These are phyloP conservation scores for Termitomyces heimii DNA, from an alignment of 768 basidiomycete genomes.

Conservation along the genomic window DNA sequence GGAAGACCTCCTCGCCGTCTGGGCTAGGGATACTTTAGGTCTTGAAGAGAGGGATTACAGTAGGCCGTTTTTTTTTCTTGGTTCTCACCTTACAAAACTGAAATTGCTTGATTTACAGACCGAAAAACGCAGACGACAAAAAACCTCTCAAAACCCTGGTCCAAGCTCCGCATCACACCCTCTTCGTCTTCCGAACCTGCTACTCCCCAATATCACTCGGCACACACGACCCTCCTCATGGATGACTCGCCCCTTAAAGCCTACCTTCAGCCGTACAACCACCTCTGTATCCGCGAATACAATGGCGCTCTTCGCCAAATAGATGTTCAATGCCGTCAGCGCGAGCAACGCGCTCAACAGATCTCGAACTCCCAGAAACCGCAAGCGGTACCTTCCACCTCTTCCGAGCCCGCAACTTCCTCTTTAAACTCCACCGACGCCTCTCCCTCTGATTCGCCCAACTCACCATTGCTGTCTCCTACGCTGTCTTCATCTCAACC, in stretches of 20 bases:
- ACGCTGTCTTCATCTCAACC: neutral
- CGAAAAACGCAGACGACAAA: constrained; percentile 60
- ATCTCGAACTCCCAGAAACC: neutral
- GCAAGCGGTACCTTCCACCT: no score
- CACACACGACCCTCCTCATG: constrained; percentile 39
- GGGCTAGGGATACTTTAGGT: constrained; percentile 78
- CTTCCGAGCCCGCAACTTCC: neutral
- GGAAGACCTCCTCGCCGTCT: constrained; percentile 50
- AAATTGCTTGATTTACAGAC: constrained; percentile 18
- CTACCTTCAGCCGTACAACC: constrained; percentile 73
- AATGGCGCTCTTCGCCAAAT: constrained; percentile 15
- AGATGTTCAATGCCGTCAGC: constrained; percentile 5
- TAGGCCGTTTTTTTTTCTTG: constrained; percentile 31
- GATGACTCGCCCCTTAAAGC: constrained; percentile 55
- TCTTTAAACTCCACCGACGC: neutral
- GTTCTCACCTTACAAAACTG: no score
- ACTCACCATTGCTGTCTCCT: neutral
- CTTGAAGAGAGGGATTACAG: constrained; percentile 56
- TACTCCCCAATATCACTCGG: constrained; percentile 29
- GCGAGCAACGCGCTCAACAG: neutral
- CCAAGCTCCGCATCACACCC: constrained; percentile 19
- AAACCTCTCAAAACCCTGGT: constrained; percentile 68
- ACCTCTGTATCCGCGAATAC: constrained; percentile 74
- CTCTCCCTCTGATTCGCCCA: neutral
- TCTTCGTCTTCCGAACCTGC: neutral